Percentiles rank a stretch among this genome's conserved stretches.
Evolutionary conservation across 495 filamentous ascomycete species (phyloP).

Genomic region (Podospora pseudoanserina): DNA sequence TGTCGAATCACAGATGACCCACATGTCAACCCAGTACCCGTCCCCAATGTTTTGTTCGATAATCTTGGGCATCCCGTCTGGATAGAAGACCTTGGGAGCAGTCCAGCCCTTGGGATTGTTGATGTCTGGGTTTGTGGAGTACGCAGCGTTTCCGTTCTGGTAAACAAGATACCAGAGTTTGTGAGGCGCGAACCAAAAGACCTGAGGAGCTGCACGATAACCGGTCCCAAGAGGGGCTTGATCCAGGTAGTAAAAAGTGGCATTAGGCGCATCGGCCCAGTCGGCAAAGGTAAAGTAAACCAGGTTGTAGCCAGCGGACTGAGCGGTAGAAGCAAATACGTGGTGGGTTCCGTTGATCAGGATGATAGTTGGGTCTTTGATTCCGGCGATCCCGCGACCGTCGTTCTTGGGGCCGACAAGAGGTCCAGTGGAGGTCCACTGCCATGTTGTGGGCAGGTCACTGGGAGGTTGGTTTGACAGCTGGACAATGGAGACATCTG

Average conservation of each 20-base stretch:
- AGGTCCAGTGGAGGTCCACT: slow-evolving; percentile 25
- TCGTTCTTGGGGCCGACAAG: slow-evolving; percentile 27
- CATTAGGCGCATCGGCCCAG: slow-evolving; percentile 16
- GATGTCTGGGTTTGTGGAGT: slow-evolving; percentile 31
- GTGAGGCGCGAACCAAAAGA: slow-evolving; percentile 28
- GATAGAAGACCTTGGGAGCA: slow-evolving; percentile 25
- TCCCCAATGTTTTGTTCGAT: slow-evolving; percentile 20
- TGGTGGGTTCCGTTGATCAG: slow-evolving; percentile 28
- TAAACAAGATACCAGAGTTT: slow-evolving; percentile 30
- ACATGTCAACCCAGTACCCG: slow-evolving; percentile 33
- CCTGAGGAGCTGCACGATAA: slow-evolving; percentile 28
- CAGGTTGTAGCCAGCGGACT: slow-evolving; percentile 24
- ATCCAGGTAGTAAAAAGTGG: slow-evolving; percentile 26
- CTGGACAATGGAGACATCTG: not conserved
- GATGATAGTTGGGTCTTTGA: slow-evolving; percentile 29
- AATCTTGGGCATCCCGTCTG: slow-evolving; percentile 16
- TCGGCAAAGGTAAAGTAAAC: slow-evolving; percentile 28
- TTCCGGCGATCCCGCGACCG: slow-evolving; percentile 21
- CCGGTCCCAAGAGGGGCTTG: slow-evolving; percentile 23
- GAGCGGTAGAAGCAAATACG: slow-evolving; percentile 28
- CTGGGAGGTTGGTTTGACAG: not conserved
- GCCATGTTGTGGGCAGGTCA: slow-evolving; percentile 14
- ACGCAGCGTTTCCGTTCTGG: slow-evolving; percentile 31
- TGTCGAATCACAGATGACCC: slow-evolving; percentile 28
- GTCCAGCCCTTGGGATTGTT: slow-evolving; percentile 27